These are phyloP conservation scores for Cicer yamashitae DNA, from an alignment of 306 rosid species.

Conservation along the genomic window DNA sequence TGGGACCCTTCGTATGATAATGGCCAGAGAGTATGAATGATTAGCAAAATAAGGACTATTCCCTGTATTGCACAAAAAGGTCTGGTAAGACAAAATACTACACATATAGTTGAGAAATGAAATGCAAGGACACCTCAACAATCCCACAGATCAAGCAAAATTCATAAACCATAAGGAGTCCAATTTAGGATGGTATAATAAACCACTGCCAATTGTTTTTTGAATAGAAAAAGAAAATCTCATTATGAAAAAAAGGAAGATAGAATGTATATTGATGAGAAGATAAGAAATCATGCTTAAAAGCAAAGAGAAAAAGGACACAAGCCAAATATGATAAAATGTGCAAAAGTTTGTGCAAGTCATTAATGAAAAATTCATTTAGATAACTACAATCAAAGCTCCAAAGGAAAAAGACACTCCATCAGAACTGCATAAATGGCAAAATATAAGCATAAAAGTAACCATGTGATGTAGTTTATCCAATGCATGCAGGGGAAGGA, in stretches of 20 bases:
- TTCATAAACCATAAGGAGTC: conserved; percentile 2
- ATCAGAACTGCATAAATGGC: conserved; percentile 23
- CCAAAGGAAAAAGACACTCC: conserved; percentile 15
- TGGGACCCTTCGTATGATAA: conserved; percentile 71
- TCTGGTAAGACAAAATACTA: conserved; percentile 31
- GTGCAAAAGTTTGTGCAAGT: not conserved
- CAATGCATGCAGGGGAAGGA: conserved; percentile 33
- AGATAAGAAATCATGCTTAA: conserved; percentile 27
- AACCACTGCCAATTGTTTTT: conserved; percentile 25
- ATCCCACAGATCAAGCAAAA: conserved; percentile 27
- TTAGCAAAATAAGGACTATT: conserved; percentile 63
- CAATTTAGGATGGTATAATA: conserved; percentile 21
- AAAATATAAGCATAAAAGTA: conserved; percentile 32
- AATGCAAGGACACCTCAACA: conserved; percentile 38
- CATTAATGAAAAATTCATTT: conserved; percentile 12
- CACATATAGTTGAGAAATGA: conserved; percentile 33
- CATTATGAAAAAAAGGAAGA: conserved; percentile 5
- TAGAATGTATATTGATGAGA: conserved; percentile 16
- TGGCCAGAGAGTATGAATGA: conserved; percentile 76
- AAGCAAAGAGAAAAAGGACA: not conserved
- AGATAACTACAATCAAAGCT: conserved; percentile 19
- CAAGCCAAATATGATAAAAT: conserved; percentile 11
- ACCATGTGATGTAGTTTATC: conserved; percentile 29
- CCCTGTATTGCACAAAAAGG: conserved; percentile 62
- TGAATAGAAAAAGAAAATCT: conserved; percentile 16